These are phyloP conservation scores for Physcia stellaris DNA, from an alignment of 495 filamentous ascomycete genomes.

Conservation along the genomic window DNA sequence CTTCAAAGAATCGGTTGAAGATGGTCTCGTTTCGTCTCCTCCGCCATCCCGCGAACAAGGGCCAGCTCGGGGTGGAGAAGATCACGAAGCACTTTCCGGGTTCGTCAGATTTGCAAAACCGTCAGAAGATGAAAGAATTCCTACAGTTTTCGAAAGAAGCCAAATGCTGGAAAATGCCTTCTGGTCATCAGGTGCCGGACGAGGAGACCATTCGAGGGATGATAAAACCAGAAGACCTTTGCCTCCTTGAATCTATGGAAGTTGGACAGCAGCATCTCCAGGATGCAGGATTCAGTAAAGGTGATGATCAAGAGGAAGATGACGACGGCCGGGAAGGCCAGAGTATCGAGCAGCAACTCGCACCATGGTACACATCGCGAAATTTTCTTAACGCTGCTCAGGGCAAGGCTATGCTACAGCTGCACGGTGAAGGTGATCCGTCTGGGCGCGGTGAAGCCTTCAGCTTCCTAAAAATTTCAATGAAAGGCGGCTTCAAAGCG, in stretches of 20 bases:
- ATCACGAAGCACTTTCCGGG: constrained; percentile 82
- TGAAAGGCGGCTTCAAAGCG: constrained; percentile 96
- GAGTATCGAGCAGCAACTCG: constrained; percentile 75
- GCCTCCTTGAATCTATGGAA: constrained; percentile 91
- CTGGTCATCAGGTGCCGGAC: constrained; percentile 59
- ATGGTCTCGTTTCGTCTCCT: constrained; percentile 85
- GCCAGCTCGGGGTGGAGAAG: constrained; percentile 56
- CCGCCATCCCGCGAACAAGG: constrained; percentile 54
- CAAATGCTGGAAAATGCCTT: constrained; percentile 68
- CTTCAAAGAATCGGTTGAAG: constrained; percentile 86
- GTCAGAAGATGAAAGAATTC: constrained; percentile 95
- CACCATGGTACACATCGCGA: constrained; percentile 88
- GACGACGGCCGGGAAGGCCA: constrained; percentile 52
- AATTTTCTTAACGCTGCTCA: constrained; percentile 88
- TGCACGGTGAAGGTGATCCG: constrained; percentile 93
- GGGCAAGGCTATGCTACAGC: constrained; percentile 90
- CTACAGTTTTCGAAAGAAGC: constrained; percentile 71
- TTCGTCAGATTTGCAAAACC: constrained; percentile 83
- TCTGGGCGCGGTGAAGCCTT: constrained; percentile 86
- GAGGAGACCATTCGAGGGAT: constrained; percentile 63
- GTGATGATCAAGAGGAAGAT: constrained; percentile 58
- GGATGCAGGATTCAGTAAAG: constrained; percentile 68
- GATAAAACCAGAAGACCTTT: constrained; percentile 92
- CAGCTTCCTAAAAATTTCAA: constrained; percentile 90
- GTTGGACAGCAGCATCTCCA: constrained; percentile 73